Evolutionary conservation across 2,329 filamentous ascomycete genomes (phyloP).

Genomic region (Exserohilum turcica): DNA sequence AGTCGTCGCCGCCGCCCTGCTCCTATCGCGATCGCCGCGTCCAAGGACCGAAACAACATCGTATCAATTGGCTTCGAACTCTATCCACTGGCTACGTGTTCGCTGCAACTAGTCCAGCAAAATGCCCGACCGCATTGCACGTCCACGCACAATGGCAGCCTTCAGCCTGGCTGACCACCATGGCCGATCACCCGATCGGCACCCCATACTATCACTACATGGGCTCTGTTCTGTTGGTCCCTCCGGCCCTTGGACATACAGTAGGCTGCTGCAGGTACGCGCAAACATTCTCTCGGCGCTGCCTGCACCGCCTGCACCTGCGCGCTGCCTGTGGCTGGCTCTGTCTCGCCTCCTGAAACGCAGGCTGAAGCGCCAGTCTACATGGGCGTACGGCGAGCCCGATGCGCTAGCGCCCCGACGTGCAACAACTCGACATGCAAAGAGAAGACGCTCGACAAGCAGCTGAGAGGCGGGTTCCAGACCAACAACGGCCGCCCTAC

Average conservation of each 20-base stretch:
- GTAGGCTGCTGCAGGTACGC: slow-evolving; percentile 44
- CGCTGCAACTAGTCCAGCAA: neutral
- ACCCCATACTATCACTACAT: neutral
- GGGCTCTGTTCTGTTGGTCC: neutral
- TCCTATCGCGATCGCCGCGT: neutral
- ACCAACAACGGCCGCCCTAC: slow-evolving; percentile 1
- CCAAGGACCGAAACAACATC: no score
- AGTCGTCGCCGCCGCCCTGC: no score
- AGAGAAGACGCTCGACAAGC: neutral
- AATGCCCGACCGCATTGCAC: slow-evolving; percentile 1
- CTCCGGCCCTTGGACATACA: neutral
- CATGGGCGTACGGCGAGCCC: slow-evolving; percentile 32
- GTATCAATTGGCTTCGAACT: slow-evolving; percentile 11
- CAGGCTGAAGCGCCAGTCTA: slow-evolving; percentile 33
- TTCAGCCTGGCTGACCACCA: neutral
- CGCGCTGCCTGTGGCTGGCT: slow-evolving; percentile 31
- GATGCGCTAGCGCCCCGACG: slow-evolving; percentile 21
- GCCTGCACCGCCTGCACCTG: neutral
- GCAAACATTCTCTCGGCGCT: slow-evolving; percentile 18
- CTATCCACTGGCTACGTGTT: slow-evolving; percentile 9
- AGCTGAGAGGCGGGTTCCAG: neutral
- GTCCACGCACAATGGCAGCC: neutral
- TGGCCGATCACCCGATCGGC: neutral
- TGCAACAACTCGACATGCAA: no score
- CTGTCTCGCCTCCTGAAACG: slow-evolving; percentile 21